Percentiles rank a stretch among this genome's conserved stretches.
Conservation (phyloP, 108 stramenopile species). For the Thalassiosira profunda region DNA sequence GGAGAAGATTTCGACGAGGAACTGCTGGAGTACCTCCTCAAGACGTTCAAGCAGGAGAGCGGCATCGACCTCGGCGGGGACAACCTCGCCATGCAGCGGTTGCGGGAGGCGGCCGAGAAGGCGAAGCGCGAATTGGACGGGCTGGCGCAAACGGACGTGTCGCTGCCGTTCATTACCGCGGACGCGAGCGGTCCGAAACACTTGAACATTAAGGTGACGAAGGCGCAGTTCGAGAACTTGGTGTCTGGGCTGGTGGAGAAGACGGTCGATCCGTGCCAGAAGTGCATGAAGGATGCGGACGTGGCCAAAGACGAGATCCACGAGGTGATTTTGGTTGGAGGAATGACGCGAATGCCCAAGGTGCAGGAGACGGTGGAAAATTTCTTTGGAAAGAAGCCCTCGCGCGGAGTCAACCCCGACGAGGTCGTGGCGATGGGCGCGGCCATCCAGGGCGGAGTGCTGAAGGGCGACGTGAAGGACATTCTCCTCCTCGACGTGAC, state of each 20-base stretch:
- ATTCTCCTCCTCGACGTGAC: constrained; percentile 99
- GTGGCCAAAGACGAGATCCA: constrained; percentile 92
- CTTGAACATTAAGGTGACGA: constrained; percentile 94
- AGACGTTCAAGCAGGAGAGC: constrained; percentile 96
- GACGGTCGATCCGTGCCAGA: constrained; percentile 98
- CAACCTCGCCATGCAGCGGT: constrained; percentile 97
- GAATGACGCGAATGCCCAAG: constrained; percentile 99
- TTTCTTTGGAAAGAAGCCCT: constrained; percentile 95
- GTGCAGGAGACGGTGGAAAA: constrained; percentile 97
- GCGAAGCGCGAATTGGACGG: constrained; percentile 99
- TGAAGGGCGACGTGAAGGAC: constrained; percentile 99
- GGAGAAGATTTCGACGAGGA: constrained; percentile 99
- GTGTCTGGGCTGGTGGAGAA: constrained; percentile 92
- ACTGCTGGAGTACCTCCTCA: constrained; percentile 91
- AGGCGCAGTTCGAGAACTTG: constrained; percentile 97
- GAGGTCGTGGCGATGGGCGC: constrained; percentile 99
- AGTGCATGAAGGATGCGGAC: constrained; percentile 96
- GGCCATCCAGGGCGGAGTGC: constrained; percentile 99
- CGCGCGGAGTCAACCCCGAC: constrained; percentile 99
- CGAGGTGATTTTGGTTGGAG: constrained; percentile 99
- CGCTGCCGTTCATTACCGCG: constrained; percentile 99
- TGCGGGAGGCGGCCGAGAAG: constrained; percentile 99
- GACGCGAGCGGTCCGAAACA: constrained; percentile 99
- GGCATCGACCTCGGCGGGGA: constrained; percentile 96
- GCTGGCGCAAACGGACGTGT: constrained; percentile 98